phyloP scores from a whole-genome alignment of 2,329 filamentous ascomycete genomes.

The Arthroderma sp. region DNA sequence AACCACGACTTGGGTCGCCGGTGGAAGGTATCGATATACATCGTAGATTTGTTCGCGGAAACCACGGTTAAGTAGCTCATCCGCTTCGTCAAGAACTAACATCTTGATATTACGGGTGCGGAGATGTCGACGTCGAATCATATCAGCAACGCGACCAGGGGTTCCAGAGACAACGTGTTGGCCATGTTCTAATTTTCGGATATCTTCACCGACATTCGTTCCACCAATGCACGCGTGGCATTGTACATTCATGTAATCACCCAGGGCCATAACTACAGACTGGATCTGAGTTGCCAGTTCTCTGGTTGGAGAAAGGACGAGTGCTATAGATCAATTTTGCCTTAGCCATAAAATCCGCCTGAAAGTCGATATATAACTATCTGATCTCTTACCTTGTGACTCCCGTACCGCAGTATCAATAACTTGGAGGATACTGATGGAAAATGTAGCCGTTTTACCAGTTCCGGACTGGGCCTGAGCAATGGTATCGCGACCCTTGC shows the following conservation, averaged over 20 bases:
- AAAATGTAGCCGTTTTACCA: conserved; percentile 99
- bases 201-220: conserved; percentile 95
- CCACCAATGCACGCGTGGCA: conserved; percentile 99
- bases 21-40: conserved; percentile 97
- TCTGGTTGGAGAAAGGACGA: conserved; percentile 94
- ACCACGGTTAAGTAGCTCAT: conserved; percentile 62
- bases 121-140: conserved; percentile 96
- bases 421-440: conserved; percentile 97
- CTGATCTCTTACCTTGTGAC: conserved; percentile 49
- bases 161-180: conserved; percentile 97
- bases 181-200: conserved; percentile 91
- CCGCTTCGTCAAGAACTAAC: conserved; percentile 98
- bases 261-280: conserved; percentile 96
- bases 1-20: conserved; percentile 95
- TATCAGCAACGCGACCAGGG: conserved; percentile 95
- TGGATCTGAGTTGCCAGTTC: conserved; percentile 99
- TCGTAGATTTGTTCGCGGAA: conserved; percentile 99
- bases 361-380: neutral
- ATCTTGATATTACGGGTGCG: conserved; percentile 99
- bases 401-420: conserved; percentile 90
- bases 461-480: conserved; percentile 98
- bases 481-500: conserved; percentile 97
- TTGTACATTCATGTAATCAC: conserved; percentile 98
- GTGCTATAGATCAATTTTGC: conserved; percentile 37
- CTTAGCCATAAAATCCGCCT: neutral